Conservation (phyloP, 495 filamentous ascomycete genomes). For the Xylaria sp. region DNA sequence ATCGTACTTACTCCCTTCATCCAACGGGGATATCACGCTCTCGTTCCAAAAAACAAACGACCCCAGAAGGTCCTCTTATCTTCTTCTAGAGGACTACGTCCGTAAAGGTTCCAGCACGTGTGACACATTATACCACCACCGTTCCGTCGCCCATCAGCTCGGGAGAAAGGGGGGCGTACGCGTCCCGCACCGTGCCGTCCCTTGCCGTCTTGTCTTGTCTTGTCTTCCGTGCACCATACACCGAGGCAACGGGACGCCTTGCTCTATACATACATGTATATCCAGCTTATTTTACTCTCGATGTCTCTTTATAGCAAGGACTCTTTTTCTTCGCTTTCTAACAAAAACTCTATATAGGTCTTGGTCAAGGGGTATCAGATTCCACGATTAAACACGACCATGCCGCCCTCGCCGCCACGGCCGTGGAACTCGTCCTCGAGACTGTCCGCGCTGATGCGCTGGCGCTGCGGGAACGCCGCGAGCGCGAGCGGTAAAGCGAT, state of each 20-base stretch:
- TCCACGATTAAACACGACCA: slow-evolving; percentile 91
- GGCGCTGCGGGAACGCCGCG: slow-evolving; percentile 89
- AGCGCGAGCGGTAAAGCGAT: slow-evolving; percentile 86
- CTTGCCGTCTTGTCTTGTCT: not conserved
- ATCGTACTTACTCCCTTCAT: not conserved
- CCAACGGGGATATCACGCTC: not conserved
- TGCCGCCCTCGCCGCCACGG: slow-evolving; percentile 71
- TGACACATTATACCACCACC: not conserved
- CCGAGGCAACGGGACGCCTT: not conserved
- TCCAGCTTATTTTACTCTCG: not conserved
- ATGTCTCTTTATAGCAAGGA: not conserved
- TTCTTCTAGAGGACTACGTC: not conserved
- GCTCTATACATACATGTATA: no score
- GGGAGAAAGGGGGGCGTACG: not conserved
- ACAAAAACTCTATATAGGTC: slow-evolving; percentile 14
- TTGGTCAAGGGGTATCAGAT: slow-evolving; percentile 58
- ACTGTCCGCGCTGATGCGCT: slow-evolving; percentile 72
- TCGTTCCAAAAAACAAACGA: not conserved
- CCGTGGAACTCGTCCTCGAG: slow-evolving; percentile 86
- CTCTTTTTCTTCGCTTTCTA: not conserved
- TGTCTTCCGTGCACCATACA: not conserved
- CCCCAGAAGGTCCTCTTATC: not conserved
- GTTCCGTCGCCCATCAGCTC: not conserved
- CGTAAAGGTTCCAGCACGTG: not conserved
- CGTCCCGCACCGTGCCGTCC: not conserved